Percentiles rank a stretch among this genome's conserved stretches.
phyloP scores from a whole-genome alignment of 2,329 filamentous ascomycete species.

The Xylariaceae sp. region DNA sequence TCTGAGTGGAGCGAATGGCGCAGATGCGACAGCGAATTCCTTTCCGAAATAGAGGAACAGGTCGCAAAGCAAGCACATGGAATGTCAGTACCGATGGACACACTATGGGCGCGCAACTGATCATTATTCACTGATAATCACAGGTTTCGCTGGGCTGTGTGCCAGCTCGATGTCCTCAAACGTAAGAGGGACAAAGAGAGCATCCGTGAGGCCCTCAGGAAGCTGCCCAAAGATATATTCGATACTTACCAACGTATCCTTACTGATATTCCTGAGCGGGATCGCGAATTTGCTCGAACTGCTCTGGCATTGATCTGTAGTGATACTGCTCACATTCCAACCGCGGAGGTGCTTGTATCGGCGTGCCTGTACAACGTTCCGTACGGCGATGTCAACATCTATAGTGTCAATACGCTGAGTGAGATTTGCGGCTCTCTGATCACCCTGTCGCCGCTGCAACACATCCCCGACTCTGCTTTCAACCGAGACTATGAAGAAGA shows the following conservation, averaged over 20 bases:
- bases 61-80: slow-evolving; percentile 19
- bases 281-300: slow-evolving; percentile 20
- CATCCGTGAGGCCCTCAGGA: slow-evolving; percentile 10
- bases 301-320: slow-evolving; percentile 24
- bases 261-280: slow-evolving; percentile 8
- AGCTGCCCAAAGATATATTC: slow-evolving; percentile 20
- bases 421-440: slow-evolving; percentile 21
- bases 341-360: slow-evolving; percentile 20
- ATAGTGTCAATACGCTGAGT: slow-evolving; percentile 10
- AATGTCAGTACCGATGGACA: slow-evolving; percentile 15
- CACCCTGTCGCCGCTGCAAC: slow-evolving; percentile 10
- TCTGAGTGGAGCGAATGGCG: slow-evolving; percentile 5
- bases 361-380: slow-evolving; percentile 20
- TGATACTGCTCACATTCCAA: slow-evolving; percentile 15
- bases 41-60: slow-evolving; percentile 7
- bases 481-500: slow-evolving; percentile 9
- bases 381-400: slow-evolving; percentile 11
- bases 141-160: slow-evolving; percentile 26
- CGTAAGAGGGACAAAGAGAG: slow-evolving; percentile 5
- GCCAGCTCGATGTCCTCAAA: slow-evolving; percentile 22
- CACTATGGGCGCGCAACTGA: not conserved
- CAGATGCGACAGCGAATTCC: slow-evolving; percentile 7
- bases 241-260: slow-evolving; percentile 24
- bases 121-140: not conserved
- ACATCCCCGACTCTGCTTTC: slow-evolving; percentile 4